Base-by-base conservation (phyloP, 768 basidiomycete species). In the Hortiboletus campestris region DNA sequence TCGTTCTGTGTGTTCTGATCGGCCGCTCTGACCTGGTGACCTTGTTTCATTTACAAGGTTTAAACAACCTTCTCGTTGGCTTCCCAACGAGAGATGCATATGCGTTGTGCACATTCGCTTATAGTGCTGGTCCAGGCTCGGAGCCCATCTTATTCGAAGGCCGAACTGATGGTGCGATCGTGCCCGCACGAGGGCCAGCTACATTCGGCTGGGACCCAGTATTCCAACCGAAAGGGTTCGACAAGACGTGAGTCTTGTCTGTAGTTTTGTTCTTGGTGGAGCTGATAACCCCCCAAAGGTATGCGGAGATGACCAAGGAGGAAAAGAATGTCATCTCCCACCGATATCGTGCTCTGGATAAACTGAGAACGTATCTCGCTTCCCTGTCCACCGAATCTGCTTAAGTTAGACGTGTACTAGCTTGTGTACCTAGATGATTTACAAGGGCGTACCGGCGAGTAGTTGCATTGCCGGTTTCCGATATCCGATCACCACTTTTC, bases 41-140 rank as follows among this genome's bases (percentile, higher is more conserved):
- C 20, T 14, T 25, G 34, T 34, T 34, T 25, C 4, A 25, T 25
- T 14, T 35, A 28, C 28, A 57, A 88, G 88, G 88, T 34, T 77
- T 99, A 20, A 95, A 97, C 69, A 86, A 78, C 46, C 75, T 99
- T 66, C 82, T 98, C 16, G 80, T 74, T 10, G 84, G 83, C 20
- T 98, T 98, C 67, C 74, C 80, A 0, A 88, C 84, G 1, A 89
- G 82, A 54, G 83, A 79, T 13, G 97, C 97, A 0, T 89, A 88
- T 64, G 95, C 96, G 0, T 77, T 98, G 8, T 98, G 96, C 73
- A 98, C 97, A 2, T 98, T 98, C 63, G 96, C 95, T 7, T 98
- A 97, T 69, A 89, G 88, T 38, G 77, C 86, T 0, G 93, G 94
- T 0, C 93, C 94, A 25, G 85, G 83, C 67, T 63, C 81, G 2